phyloP scores from a whole-genome alignment of 352 stramenopile genomes.

The Globisporangium cystogenes region DNA sequence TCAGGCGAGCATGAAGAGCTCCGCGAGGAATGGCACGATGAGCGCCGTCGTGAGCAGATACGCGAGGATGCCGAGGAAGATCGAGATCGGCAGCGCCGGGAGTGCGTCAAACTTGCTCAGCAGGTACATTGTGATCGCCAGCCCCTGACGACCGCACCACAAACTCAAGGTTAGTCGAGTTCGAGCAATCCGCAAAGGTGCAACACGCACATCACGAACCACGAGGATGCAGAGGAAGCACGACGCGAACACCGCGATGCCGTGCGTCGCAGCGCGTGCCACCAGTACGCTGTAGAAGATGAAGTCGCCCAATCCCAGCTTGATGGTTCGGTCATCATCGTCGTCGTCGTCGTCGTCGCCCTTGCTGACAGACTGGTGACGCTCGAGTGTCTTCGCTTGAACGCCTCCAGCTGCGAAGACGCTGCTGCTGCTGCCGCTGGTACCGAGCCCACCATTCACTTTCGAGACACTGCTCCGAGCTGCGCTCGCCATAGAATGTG shows the following conservation, averaged over 20 bases:
- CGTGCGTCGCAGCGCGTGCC: slow-evolving; percentile 89
- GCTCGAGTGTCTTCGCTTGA: not conserved
- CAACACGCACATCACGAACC: slow-evolving; percentile 25
- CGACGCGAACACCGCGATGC: slow-evolving; percentile 88
- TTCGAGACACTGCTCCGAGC: not conserved
- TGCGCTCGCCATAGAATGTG: not conserved
- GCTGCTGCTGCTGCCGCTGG: not conserved
- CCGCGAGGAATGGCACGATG: slow-evolving; percentile 27
- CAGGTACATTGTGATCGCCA: slow-evolving; percentile 91
- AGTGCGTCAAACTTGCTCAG: slow-evolving; percentile 91
- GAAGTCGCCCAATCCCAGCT: slow-evolving; percentile 94
- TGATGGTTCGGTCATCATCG: slow-evolving; percentile 67
- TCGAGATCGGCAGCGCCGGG: slow-evolving; percentile 94
- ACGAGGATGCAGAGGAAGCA: slow-evolving; percentile 92
- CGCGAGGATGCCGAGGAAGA: slow-evolving; percentile 78
- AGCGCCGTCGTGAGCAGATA: slow-evolving; percentile 36
- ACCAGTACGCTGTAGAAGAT: slow-evolving; percentile 98
- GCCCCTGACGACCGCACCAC: slow-evolving; percentile 24
- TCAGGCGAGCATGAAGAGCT: slow-evolving; percentile 14
- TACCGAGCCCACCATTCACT: not conserved
- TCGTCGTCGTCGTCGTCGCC: slow-evolving; percentile 19
- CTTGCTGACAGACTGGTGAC: slow-evolving; percentile 11
- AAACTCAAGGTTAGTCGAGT: not conserved
- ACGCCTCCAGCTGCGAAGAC: not conserved
- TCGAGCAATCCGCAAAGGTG: no score